Evolutionary conservation across 768 basidiomycete species (phyloP), one percentile per base, ranked within the genome.

Genomic region (Lentinus brumalis): DNA sequence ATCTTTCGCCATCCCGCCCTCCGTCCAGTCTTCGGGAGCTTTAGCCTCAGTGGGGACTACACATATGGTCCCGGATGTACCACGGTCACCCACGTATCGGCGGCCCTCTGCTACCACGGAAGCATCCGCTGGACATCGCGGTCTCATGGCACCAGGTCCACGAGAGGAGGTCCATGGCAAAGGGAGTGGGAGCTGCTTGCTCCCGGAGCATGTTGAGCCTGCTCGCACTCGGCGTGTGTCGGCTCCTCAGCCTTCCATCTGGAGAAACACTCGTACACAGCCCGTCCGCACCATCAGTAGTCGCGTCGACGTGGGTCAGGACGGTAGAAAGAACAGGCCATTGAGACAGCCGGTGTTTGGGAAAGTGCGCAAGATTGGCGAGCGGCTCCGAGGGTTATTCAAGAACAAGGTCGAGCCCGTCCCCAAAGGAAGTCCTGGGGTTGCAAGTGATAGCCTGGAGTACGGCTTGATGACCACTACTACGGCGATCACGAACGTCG

Each of bases 361-460:
- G 29, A 59, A 56, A n/a, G 55, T 67, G 53, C 59, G 60, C 3
- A 61, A 50, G 39, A 47, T 67, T 29, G 67, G 67, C 1, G 59
- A 61, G 15, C 56, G 59, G 5, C 51, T 67, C 18, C 45, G 56
- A 21, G 57, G 60, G 9, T 29, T 66, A 1, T 64, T 68, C 50
- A 58, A 57, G 46, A 66, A 64, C 60, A 73, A 68, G 56, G 52
- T 75, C 18, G 75, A 71, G 56, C 57, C 41, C 18, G 74, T n/a
- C 53, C 74, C 31, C 64, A 66, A 30, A 40, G 60, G 38, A 70
- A 63, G 46, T 12, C 59, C 26, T 53, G 53, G n/a, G 49, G 4
- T 26, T 12, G 16, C 3, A 29, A 2, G 58, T 45, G 44, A 26
- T 52, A 30, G 7, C 31, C 45, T 26, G 35, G 62, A 55, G 40